Base-by-base conservation (phyloP, 192 early-diverging fungal species). In the Backusella tarrabulga region DNA sequence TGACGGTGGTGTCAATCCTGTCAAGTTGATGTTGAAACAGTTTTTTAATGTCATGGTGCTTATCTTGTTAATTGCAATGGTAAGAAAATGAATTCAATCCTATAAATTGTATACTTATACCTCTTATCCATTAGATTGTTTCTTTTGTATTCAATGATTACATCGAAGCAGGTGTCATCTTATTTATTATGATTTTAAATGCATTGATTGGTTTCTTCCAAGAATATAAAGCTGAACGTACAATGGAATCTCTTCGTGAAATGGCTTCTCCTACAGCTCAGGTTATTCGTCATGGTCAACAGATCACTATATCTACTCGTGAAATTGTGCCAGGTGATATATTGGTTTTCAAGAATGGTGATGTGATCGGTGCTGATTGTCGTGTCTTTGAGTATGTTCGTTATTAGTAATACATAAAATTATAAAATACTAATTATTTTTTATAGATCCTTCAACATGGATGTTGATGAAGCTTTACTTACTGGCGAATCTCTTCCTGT, bases 201-300 rank as follows among this genome's bases (percentile, higher is more conserved):
- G 90, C 95, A 29, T 78, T 90, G 36, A 95, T 99, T 76, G 98
- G 98, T n/a, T 97, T 98, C 75, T 85, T 91, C 3, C 98, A 99
- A 86, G 98, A 99, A 80, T 98, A 91, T 85, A 94, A 95, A 77
- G 97, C 98, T 15, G 95, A 92, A 76, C 93, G 95, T 72, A 96
- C 97, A 7, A 90, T 99, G 91, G 96, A 99, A 79, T 94, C 97
- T 38, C 85, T 99, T 41, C 86, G 95, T 56, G 91, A 93, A 44
- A 88, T 99, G 86, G 89, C 92, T 19, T 96, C 97, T 14, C 96
- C 97, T 4, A 92, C 93, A 67, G 91, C 93, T n/a, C 89, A 88
- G 35, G 96, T 99, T 34, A 84, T 99, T 80, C 95, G 97, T 67
- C 91, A 93, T 70, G 95, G 95, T 7, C 85, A 87, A 38, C 87